Evolutionary conservation across 495 filamentous ascomycete species (phyloP).

Genomic region (Podospora sp.): DNA sequence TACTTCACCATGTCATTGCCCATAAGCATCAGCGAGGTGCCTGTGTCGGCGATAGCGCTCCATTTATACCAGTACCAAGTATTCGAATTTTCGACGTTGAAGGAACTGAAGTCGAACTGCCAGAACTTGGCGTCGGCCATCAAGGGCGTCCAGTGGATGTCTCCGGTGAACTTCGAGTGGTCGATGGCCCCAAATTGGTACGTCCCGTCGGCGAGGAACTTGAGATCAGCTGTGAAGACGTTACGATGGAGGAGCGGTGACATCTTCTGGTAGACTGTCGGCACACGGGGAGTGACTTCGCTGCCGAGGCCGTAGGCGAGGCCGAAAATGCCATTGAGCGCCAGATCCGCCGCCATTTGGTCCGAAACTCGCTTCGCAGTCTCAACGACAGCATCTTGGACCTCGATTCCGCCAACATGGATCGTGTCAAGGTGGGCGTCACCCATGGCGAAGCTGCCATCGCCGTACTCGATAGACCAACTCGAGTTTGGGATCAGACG

Average conservation of each 20-base stretch:
- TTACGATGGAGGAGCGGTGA: slow-evolving; percentile 46
- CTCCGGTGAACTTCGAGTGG: slow-evolving; percentile 50
- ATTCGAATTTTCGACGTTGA: slow-evolving; percentile 57
- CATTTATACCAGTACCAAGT: slow-evolving; percentile 40
- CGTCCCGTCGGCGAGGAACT: slow-evolving; percentile 63
- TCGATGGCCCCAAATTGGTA: slow-evolving; percentile 82
- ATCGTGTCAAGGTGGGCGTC: slow-evolving; percentile 45
- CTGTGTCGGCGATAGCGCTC: slow-evolving; percentile 72
- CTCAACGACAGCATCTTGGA: slow-evolving; percentile 60
- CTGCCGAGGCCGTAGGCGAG: slow-evolving; percentile 35
- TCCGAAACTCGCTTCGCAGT: slow-evolving; percentile 37
- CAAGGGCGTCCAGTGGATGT: slow-evolving; percentile 62
- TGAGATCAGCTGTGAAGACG: slow-evolving; percentile 71
- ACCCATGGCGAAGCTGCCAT: slow-evolving; percentile 38
- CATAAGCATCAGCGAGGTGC: slow-evolving; percentile 71
- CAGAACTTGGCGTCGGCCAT: slow-evolving; percentile 68
- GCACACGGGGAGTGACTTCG: slow-evolving; percentile 55
- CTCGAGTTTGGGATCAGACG: slow-evolving; percentile 49
- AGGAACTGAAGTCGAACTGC: slow-evolving; percentile 60
- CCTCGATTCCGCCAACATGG: slow-evolving; percentile 50
- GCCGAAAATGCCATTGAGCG: slow-evolving; percentile 43
- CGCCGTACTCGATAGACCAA: slow-evolving; percentile 72
- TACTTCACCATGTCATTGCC: slow-evolving; percentile 58
- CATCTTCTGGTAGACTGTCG: slow-evolving; percentile 71
- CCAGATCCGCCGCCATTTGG: slow-evolving; percentile 28